phyloP scores from a whole-genome alignment of 2,329 filamentous ascomycete species.

The Penicillium sp. region DNA sequence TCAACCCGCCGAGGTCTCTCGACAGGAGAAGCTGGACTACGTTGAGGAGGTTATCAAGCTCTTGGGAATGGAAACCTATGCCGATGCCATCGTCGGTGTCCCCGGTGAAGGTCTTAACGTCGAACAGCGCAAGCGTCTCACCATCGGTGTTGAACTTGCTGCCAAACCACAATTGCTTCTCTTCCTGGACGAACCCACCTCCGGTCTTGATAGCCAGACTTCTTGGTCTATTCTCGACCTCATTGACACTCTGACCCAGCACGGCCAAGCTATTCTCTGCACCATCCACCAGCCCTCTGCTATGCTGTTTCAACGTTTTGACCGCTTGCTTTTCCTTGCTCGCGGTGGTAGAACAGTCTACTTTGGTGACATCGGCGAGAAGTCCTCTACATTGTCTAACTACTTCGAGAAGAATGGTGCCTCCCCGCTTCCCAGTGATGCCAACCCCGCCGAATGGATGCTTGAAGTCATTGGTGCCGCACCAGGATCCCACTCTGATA shows the following conservation, averaged over 20 bases:
- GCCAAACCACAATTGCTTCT: slow-evolving; percentile 87
- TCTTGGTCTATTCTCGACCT: slow-evolving; percentile 90
- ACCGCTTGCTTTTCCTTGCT: slow-evolving; percentile 64
- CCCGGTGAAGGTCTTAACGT: slow-evolving; percentile 74
- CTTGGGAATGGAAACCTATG: slow-evolving; percentile 85
- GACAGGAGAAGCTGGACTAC: slow-evolving; percentile 77
- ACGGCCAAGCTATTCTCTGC: slow-evolving; percentile 90
- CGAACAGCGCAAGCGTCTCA: slow-evolving; percentile 72
- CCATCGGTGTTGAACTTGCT: slow-evolving; percentile 93
- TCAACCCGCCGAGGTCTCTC: slow-evolving; percentile 72
- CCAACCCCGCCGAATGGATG: slow-evolving; percentile 78
- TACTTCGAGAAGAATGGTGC: slow-evolving; percentile 69
- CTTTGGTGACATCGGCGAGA: slow-evolving; percentile 65
- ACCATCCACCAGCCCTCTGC: slow-evolving; percentile 97
- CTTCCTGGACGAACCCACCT: slow-evolving; percentile 94
- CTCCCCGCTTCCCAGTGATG: slow-evolving; percentile 57
- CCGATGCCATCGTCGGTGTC: slow-evolving; percentile 86
- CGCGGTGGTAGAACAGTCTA: slow-evolving; percentile 68
- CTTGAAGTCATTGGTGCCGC: slow-evolving; percentile 61
- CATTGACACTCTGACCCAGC: slow-evolving; percentile 84
- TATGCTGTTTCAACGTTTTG: slow-evolving; percentile 87
- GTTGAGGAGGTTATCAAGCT: slow-evolving; percentile 90
- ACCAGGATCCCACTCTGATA: slow-evolving; percentile 62
- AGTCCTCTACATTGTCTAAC: slow-evolving; percentile 57
- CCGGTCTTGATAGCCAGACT: slow-evolving; percentile 88